Conservation (phyloP, 2,329 filamentous ascomycete species). For the Elsinoe necatrix region DNA sequence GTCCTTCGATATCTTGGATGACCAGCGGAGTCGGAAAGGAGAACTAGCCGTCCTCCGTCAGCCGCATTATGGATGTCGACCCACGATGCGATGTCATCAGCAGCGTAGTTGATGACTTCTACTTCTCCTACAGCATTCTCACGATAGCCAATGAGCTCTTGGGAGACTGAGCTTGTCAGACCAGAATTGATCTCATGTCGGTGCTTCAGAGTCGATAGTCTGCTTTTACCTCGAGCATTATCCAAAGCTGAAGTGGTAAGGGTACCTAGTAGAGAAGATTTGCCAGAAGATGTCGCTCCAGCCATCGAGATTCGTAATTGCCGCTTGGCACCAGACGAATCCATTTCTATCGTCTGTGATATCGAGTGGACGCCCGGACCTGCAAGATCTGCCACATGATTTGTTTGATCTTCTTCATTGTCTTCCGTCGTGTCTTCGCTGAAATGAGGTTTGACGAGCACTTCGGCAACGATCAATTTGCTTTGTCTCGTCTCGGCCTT, state of each 20-base stretch:
- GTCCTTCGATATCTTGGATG: constrained; percentile 84
- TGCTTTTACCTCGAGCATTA: constrained; percentile 84
- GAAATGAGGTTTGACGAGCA: constrained; percentile 66
- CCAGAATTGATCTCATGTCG: constrained; percentile 88
- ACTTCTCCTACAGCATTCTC: constrained; percentile 26
- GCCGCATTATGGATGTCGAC: constrained; percentile 81
- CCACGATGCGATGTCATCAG: constrained; percentile 84
- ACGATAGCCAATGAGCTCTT: constrained; percentile 80
- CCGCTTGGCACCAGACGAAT: constrained; percentile 40
- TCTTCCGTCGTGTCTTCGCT: constrained; percentile 14
- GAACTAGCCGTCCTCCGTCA: constrained; percentile 66
- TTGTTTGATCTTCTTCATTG: neutral
- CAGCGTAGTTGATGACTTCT: constrained; percentile 71
- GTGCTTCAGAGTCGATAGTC: constrained; percentile 81
- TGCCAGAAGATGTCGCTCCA: constrained; percentile 83
- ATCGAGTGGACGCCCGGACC: constrained; percentile 11
- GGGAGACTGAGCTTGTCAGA: constrained; percentile 86
- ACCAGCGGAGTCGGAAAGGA: constrained; percentile 86
- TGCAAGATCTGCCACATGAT: neutral
- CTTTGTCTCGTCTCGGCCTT: constrained; percentile 26
- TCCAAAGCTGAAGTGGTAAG: constrained; percentile 81
- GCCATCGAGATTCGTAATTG: constrained; percentile 82
- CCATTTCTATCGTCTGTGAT: constrained; percentile 1
- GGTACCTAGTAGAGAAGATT: constrained; percentile 82
- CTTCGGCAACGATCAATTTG: constrained; percentile 80